Base-by-base conservation (phyloP, 2,329 filamentous ascomycete genomes). In the Claviceps spartinae region DNA sequence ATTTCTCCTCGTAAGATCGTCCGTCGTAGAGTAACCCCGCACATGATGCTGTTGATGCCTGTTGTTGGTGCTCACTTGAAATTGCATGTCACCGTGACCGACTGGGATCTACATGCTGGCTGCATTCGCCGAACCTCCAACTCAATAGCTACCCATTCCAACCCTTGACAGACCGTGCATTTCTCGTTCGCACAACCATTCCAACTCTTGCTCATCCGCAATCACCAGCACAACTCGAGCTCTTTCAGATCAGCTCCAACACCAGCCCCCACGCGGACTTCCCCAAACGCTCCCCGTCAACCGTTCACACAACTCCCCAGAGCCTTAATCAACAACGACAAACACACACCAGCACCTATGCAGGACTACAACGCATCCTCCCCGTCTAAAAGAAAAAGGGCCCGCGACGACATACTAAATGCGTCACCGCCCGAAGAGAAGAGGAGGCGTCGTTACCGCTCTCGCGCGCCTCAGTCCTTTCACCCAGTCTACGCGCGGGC, bases 401-500 rank as follows among this genome's bases (percentile, higher is more conserved):
- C 43, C 16, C 14, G 18, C 43, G 18, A 37, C 44, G 14, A 2
- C 36, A 41, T 18, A 16, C 16, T 16, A 2, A 37, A 20, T n/a
- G n/a, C 50, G 2, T 48, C 54, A 4, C 36, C 53, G 18, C 47
- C 51, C 0, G 55, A 53, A 9, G 69, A 72, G 53, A 71, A 69
- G 57, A 63, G 69, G 14, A 54, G 64, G 3, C 63, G 67, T 26
- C 56, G 56, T 51, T 69, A 67, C 50, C 64, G 69, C 14, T 13
- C 60, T 2, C 53, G 63, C 6, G 55, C 69, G 8, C 67, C 70
- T 1, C 58, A 63, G 38, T 53, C 57, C 11, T 74, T 73, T 51
- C 18, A 60, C 26, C 59, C 62, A 3, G 56, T 72, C 38, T 71
- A 69, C 51, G 56, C 62, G 0, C 64, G 72, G 16, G 71, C 72